Evolutionary conservation across 352 stramenopile genomes (phyloP).

Genomic region (Phytophthora pini): DNA sequence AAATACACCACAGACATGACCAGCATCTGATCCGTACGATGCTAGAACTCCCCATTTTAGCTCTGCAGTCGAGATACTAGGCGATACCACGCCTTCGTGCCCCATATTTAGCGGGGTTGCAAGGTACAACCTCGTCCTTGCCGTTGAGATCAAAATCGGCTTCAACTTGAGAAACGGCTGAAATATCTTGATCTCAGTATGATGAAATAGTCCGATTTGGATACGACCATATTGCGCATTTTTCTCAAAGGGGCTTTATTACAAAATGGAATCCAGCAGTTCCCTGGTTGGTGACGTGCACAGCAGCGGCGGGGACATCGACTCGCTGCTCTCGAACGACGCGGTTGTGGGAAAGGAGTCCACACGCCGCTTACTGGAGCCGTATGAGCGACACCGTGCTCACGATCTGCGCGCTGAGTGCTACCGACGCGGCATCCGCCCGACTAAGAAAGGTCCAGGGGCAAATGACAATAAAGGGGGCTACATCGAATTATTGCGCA

Average conservation of each 20-base stretch:
- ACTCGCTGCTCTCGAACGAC: slow-evolving; percentile 68
- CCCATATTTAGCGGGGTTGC: slow-evolving; percentile 16
- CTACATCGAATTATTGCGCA: slow-evolving; percentile 75
- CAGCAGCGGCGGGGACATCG: slow-evolving; percentile 60
- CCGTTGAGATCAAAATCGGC: slow-evolving; percentile 15
- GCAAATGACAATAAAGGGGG: slow-evolving; percentile 89
- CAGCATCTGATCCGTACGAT: slow-evolving; percentile 9
- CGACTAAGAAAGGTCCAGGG: slow-evolving; percentile 83
- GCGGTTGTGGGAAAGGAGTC: slow-evolving; percentile 33
- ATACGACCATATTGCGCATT: too few species aligned
- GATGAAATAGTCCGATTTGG: too few species aligned
- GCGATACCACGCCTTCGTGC: not conserved
- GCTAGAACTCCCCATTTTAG: slow-evolving; percentile 26
- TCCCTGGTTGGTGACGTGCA: slow-evolving; percentile 56
- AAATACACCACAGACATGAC: slow-evolving; percentile 28
- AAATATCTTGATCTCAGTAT: not conserved
- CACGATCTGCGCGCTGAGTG: slow-evolving; percentile 82
- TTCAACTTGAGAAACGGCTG: slow-evolving; percentile 6
- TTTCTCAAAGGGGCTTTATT: too few species aligned
- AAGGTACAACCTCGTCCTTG: slow-evolving; percentile 7
- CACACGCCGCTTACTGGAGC: slow-evolving; percentile 56
- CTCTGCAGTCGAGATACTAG: not conserved
- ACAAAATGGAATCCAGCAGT: slow-evolving; percentile 32
- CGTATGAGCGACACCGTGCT: slow-evolving; percentile 78
- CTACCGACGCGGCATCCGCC: slow-evolving; percentile 75